These are phyloP conservation scores for Vitis hybrid DNA, from an alignment of 177 flowering plant genomes.

Conservation along the genomic window DNA sequence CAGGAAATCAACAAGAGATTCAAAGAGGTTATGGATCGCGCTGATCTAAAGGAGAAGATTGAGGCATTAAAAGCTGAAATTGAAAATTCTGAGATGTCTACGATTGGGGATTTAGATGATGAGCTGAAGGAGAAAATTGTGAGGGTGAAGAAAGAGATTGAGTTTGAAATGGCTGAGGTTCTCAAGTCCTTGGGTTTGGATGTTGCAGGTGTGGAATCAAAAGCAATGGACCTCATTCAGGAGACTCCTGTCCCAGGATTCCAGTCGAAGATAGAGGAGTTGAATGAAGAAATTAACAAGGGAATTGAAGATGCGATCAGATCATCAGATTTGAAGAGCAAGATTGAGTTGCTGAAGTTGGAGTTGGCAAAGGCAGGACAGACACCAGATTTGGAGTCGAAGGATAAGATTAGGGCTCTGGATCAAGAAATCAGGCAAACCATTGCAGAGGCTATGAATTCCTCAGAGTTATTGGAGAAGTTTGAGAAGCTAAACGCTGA, in stretches of 20 bases:
- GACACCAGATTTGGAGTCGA: conserved; percentile 44
- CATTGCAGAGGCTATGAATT: conserved; percentile 45
- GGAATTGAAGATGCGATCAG: conserved; percentile 47
- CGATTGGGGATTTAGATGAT: conserved; percentile 34
- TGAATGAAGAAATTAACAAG: conserved; percentile 43
- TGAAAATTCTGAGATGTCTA: conserved; percentile 37
- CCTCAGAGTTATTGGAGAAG: conserved; percentile 45
- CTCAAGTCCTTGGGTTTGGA: conserved; percentile 52
- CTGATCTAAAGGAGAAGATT: conserved; percentile 51
- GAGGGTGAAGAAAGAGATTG: conserved; percentile 49
- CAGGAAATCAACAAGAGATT: conserved; percentile 54
- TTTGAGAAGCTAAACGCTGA: conserved; percentile 49
- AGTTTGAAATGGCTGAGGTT: conserved; percentile 36
- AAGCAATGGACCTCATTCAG: conserved; percentile 20
- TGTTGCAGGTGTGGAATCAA: conserved; percentile 33
- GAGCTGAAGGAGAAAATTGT: conserved; percentile 51
- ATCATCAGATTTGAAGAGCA: conserved; percentile 57
- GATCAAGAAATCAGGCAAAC: conserved; percentile 54
- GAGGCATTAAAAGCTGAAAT: conserved; percentile 48
- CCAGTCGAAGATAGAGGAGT: conserved; percentile 34
- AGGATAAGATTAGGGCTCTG: conserved; percentile 54
- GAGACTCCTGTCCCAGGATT: conserved; percentile 22
- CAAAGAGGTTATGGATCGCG: conserved; percentile 37
- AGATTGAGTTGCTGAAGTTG: conserved; percentile 53
- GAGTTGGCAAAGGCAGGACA: conserved; percentile 59